phyloP scores from a whole-genome alignment of 2,329 filamentous ascomycete species.

The Diplodia mutila region DNA sequence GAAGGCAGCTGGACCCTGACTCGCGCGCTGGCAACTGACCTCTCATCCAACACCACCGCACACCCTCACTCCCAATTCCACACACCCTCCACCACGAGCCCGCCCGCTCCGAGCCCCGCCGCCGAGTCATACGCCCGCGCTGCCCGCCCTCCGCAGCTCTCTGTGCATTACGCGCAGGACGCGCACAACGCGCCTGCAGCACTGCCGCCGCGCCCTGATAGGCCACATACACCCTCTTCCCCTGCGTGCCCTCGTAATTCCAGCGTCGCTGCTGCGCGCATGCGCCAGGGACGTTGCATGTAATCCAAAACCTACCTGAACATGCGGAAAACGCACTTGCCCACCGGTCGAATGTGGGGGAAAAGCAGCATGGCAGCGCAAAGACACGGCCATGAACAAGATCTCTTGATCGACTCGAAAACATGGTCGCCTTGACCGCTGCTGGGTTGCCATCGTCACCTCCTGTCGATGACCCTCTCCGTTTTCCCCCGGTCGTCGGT shows the following conservation, averaged over 20 bases:
- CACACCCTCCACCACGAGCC: background rate
- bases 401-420: conserved; percentile 17
- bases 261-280: conserved; percentile 6
- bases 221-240: background rate
- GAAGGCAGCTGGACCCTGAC: conserved; percentile 11
- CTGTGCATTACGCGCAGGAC: conserved; percentile 19
- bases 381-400: background rate
- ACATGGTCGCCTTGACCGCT: background rate
- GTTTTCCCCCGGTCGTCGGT: background rate
- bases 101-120: background rate
- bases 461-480: background rate
- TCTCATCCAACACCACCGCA: conserved; percentile 18
- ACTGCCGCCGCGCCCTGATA: background rate
- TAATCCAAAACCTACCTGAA: background rate
- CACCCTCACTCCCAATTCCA: background rate
- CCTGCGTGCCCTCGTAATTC: background rate
- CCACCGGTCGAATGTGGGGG: background rate
- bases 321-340: background rate
- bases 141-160: background rate
- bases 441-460: background rate
- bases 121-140: background rate
- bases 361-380: background rate
- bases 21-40: conserved; percentile 14
- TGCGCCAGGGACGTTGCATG: background rate
- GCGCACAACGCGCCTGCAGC: conserved; percentile 16